phyloP scores from a whole-genome alignment of 2,329 filamentous ascomycete species.

The Pseudocercospora crystallina region DNA sequence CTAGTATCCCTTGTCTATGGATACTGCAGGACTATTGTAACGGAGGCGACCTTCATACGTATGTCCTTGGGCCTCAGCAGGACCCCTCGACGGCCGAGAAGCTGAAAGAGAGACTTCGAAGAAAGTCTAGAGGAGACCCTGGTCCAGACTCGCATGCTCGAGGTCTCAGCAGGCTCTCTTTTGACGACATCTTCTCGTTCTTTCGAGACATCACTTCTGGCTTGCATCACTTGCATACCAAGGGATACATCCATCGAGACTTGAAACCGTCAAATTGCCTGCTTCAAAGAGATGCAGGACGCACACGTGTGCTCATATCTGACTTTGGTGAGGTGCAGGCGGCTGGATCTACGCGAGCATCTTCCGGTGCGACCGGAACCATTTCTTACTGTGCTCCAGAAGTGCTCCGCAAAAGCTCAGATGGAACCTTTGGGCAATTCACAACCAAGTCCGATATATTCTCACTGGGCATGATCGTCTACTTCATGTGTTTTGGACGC shows the following conservation, averaged over 20 bases:
- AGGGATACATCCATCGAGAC: slow-evolving; percentile 94
- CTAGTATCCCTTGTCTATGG: slow-evolving; percentile 89
- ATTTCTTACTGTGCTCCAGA: slow-evolving; percentile 96
- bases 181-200: slow-evolving; percentile 94
- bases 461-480: slow-evolving; percentile 95
- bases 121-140: slow-evolving; percentile 73
- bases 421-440: slow-evolving; percentile 83
- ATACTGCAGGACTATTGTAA: slow-evolving; percentile 99
- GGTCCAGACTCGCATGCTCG: slow-evolving; percentile 60
- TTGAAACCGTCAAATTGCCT: slow-evolving; percentile 96
- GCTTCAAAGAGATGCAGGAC: slow-evolving; percentile 68
- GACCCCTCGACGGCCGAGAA: slow-evolving; percentile 73
- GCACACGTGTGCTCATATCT: slow-evolving; percentile 81
- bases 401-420: slow-evolving; percentile 66
- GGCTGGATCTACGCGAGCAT: slow-evolving; percentile 77
- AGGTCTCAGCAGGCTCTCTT: slow-evolving; percentile 59
- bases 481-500: slow-evolving; percentile 93
- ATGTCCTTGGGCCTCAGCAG: slow-evolving; percentile 73
- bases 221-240: slow-evolving; percentile 81
- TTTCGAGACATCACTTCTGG: slow-evolving; percentile 95
- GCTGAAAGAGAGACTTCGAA: slow-evolving; percentile 81
- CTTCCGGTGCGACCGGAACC: slow-evolving; percentile 89
- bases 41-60: slow-evolving; percentile 82
- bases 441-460: slow-evolving; percentile 98
- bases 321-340: slow-evolving; percentile 97